Percentiles rank a stretch among this genome's conserved stretches.
Evolutionary conservation across 345 rosid genomes (phyloP).

Genomic region (Syzygium oleosum): DNA sequence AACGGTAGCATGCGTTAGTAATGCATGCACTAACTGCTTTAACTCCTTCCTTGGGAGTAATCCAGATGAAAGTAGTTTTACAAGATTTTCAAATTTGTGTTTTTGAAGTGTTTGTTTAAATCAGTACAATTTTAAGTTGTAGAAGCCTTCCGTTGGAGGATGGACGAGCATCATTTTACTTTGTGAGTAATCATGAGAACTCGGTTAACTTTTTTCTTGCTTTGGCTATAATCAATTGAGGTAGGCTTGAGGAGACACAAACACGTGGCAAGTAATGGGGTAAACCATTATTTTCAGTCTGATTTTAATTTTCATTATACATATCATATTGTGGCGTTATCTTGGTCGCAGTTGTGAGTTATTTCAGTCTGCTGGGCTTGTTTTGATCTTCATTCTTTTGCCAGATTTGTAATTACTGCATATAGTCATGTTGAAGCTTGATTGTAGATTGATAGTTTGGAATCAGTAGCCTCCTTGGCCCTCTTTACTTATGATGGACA

Average conservation of each 20-base stretch:
- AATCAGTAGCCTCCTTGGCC: not conserved
- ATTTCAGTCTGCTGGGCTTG: not conserved
- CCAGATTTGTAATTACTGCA: not conserved
- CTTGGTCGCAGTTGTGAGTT: not conserved
- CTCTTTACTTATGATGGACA: not conserved
- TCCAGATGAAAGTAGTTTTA: not conserved
- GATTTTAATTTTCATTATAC: not conserved
- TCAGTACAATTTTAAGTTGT: not conserved
- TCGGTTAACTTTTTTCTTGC: not conserved
- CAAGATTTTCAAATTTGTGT: not conserved
- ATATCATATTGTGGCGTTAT: not conserved
- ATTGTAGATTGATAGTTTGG: not conserved
- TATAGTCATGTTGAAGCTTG: not conserved
- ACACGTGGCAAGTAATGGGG: not conserved
- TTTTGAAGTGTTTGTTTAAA: not conserved
- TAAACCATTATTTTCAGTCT: not conserved
- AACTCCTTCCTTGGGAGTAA: not conserved
- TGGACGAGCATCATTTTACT: not conserved
- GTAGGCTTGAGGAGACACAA: not conserved
- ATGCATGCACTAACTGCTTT: not conserved
- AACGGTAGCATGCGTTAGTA: not conserved
- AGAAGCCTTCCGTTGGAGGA: not conserved
- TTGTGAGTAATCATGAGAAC: not conserved
- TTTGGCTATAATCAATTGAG: not conserved
- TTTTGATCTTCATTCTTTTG: not conserved